Percentiles rank a stretch among this genome's conserved stretches.
Conservation (phyloP, 805 yeast species). For the Wickerhamiella spandovensis region DNA sequence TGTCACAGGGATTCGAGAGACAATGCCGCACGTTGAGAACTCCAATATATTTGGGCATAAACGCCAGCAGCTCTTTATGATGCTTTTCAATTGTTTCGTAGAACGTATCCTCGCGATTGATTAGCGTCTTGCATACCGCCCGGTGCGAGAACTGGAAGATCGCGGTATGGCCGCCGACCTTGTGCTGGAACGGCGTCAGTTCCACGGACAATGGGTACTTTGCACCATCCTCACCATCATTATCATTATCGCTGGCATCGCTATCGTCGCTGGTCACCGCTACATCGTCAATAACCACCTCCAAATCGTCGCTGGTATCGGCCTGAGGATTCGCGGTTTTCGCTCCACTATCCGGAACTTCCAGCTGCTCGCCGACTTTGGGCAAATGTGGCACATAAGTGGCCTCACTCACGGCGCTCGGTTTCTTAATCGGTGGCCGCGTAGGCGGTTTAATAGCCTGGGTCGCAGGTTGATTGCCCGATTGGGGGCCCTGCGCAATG, state of each 20-base stretch:
- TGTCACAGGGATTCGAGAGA: conserved; percentile 17
- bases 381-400: conserved; percentile 19
- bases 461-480: background rate
- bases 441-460: conserved; percentile 1
- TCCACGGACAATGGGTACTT: conserved; percentile 57
- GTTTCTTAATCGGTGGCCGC: background rate
- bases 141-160: conserved; percentile 80
- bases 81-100: conserved; percentile 74
- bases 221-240: conserved; percentile 5
- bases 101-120: conserved; percentile 81
- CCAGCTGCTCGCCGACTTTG: conserved; percentile 5
- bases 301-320: background rate
- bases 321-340: background rate
- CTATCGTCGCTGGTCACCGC: conserved; percentile 6
- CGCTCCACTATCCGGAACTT: background rate
- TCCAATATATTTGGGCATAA: conserved; percentile 92
- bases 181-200: conserved; percentile 77
- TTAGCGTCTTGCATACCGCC: conserved; percentile 89
- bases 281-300: conserved; percentile 1
- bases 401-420: conserved; percentile 16
- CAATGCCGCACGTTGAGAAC: conserved; percentile 82
- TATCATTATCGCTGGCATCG: conserved; percentile 13
- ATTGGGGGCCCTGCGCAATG: background rate
- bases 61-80: conserved; percentile 63
- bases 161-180: conserved; percentile 98